A percentile compares a stretch with the other conserved stretches of the same genome.
Conservation (phyloP, 768 basidiomycete species). For the Heimioporus sp. region DNA sequence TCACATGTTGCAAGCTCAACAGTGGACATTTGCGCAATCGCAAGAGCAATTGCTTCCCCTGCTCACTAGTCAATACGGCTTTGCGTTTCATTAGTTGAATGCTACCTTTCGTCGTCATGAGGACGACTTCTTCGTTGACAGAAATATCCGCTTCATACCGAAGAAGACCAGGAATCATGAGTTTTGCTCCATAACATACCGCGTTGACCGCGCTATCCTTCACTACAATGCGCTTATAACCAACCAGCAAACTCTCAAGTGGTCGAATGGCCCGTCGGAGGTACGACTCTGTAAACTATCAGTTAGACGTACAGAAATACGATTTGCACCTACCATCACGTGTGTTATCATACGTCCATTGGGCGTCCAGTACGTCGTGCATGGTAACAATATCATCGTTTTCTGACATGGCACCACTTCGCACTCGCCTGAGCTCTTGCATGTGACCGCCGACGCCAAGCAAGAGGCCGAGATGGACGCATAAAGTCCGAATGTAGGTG, state of each 20-base stretch:
- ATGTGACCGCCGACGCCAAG: slow-evolving; percentile 99
- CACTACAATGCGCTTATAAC: slow-evolving; percentile 98
- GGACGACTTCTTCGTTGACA: slow-evolving; percentile 91
- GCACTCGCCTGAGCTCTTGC: slow-evolving; percentile 94
- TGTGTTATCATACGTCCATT: slow-evolving; percentile 97
- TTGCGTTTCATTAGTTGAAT: background rate
- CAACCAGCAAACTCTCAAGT: slow-evolving; percentile 88
- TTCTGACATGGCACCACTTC: slow-evolving; percentile 95
- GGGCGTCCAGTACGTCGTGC: slow-evolving; percentile 99
- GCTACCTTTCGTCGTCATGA: slow-evolving; percentile 97
- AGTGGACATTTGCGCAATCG: slow-evolving; percentile 97
- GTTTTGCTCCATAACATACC: slow-evolving; percentile 98
- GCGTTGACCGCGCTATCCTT: slow-evolving; percentile 99
- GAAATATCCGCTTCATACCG: slow-evolving; percentile 96
- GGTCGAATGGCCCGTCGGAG: slow-evolving; percentile 93
- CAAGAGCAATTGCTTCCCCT: slow-evolving; percentile 94
- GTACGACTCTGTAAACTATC: slow-evolving; percentile 73
- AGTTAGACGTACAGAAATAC: slow-evolving; percentile 9
- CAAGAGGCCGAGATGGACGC: slow-evolving; percentile 92
- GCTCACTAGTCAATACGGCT: slow-evolving; percentile 5
- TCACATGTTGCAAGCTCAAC: slow-evolving; percentile 98
- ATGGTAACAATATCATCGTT: slow-evolving; percentile 98
- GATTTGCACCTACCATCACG: slow-evolving; percentile 69
- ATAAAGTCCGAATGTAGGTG: slow-evolving; percentile 93
- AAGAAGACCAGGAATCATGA: slow-evolving; percentile 98